These are phyloP conservation scores for Furculomyces boomerangus DNA, from an alignment of 371 early-diverging fungal species.

Conservation along the genomic window DNA sequence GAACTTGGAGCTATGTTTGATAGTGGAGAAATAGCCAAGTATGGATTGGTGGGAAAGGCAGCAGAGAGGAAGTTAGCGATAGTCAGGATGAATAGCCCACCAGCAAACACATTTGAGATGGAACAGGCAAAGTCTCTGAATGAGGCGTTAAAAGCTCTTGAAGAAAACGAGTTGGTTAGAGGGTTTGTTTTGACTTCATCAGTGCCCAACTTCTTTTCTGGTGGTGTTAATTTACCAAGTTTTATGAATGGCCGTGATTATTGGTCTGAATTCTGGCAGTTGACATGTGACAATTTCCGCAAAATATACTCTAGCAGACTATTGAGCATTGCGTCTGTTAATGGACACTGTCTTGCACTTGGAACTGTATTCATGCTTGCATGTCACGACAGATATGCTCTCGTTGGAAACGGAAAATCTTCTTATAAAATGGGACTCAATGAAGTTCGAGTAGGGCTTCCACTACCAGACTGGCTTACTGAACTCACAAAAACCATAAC, in stretches of 20 bases:
- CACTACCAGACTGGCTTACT: constrained; percentile 27
- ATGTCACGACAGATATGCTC: constrained; percentile 15
- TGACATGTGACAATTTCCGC: constrained; percentile 7
- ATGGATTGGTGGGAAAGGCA: too few relatives aligned
- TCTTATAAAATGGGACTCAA: constrained; percentile 21
- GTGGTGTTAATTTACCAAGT: constrained; percentile 10
- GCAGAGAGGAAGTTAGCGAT: constrained; percentile 5
- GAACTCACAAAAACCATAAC: constrained; percentile 19
- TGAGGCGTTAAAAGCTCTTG: constrained; percentile 6
- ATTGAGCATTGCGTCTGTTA: constrained; percentile 15
- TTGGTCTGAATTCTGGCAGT: constrained; percentile 8
- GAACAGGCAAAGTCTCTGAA: constrained; percentile 7
- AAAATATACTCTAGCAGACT: constrained; percentile 13
- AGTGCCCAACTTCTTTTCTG: constrained; percentile 12
- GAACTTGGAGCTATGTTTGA: too few relatives aligned
- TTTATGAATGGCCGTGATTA: constrained; percentile 6
- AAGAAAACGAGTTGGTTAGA: constrained; percentile 5
- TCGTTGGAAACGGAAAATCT: constrained; percentile 2
- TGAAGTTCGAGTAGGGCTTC: constrained; percentile 28
- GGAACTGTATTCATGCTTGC: constrained; percentile 14
- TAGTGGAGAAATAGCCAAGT: too few relatives aligned
- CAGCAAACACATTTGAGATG: constrained; percentile 13
- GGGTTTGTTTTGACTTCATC: constrained; percentile 15
- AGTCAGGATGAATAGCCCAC: constrained; percentile 11
- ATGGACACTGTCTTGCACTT: constrained; percentile 18